Evolutionary conservation across 768 basidiomycete species (phyloP), one percentile per base, ranked within the genome.

Genomic region (Mycena venus): DNA sequence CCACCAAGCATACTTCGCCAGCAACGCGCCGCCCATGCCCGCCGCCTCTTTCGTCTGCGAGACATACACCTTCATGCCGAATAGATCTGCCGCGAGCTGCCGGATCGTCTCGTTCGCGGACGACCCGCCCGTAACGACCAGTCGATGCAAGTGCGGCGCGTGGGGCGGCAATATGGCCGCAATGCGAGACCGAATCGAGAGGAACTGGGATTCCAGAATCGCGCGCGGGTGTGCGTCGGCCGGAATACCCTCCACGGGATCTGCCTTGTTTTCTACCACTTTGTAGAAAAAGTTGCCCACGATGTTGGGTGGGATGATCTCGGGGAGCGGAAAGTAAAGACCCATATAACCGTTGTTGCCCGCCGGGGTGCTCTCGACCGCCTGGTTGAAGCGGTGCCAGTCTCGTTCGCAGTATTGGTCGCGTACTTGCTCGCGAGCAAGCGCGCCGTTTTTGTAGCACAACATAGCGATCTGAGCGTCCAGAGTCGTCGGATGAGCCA

Each of bases 371-470:
- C 79, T 77, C 70, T 90, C 88, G 12, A 95, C 89, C 25, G 92
- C 85, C 66, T 88, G 81, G 82, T 95, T 95, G 86, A 94, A 97
- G 38, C 81, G 83, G 36, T 83, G 82, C 95, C 96, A 97, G 72
- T 90, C 84, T 8, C 86, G 81, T 55, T 86, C 82, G 58, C 91
- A 91, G 79, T 92, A 91, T 56, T 82, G 85, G 79, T 96, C 90
- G 12, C 94, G 91, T 21, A 97, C 88, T 75, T 92, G 89, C 79
- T 96, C 93, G 53, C 96, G 90, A 1, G 94, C 93, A 11, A 96
- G 88, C 0, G 94, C 93, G 25, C 95, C 95, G 77, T 96, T 95
- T 83, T 96, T 97, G 86, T 96, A 96, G 82, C 95, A 96, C 12
- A 97, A 89, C 96, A 98, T 98, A 36, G 92, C 94, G 79, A 97